phyloP scores from a whole-genome alignment of 805 yeast genomes.

The Soucietia sequanensis region DNA sequence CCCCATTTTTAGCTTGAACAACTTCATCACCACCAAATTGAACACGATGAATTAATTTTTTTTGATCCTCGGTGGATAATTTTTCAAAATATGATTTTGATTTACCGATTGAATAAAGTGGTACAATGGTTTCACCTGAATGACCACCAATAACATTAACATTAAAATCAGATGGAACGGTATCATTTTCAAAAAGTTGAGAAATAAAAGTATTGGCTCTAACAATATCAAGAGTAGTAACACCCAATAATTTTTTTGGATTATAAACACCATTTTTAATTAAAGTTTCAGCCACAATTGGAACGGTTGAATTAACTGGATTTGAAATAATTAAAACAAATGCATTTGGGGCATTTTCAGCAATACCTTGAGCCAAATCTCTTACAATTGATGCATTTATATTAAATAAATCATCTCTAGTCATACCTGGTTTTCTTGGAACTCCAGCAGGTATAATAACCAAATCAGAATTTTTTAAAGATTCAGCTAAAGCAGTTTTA shows the following conservation, averaged over 20 bases:
- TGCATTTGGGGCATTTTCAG: slow-evolving; percentile 69
- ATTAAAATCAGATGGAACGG: slow-evolving; percentile 52
- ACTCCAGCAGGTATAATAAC: slow-evolving; percentile 81
- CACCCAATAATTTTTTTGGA: slow-evolving; percentile 78
- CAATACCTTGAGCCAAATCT: slow-evolving; percentile 72
- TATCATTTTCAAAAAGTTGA: slow-evolving; percentile 44
- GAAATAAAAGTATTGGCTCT: slow-evolving; percentile 82
- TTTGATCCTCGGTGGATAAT: slow-evolving; percentile 59
- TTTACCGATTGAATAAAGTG: slow-evolving; percentile 58
- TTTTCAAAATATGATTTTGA: slow-evolving; percentile 33
- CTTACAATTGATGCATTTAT: slow-evolving; percentile 81
- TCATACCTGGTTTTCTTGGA: slow-evolving; percentile 94
- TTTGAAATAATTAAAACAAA: slow-evolving; percentile 81
- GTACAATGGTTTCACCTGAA: slow-evolving; percentile 93
- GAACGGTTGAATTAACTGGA: slow-evolving; percentile 93
- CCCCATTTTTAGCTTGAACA: slow-evolving; percentile 80
- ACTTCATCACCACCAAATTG: slow-evolving; percentile 94
- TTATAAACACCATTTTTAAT: slow-evolving; percentile 65
- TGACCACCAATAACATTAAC: slow-evolving; percentile 91
- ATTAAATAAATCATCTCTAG: slow-evolving; percentile 84
- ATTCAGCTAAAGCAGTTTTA: slow-evolving; percentile 42
- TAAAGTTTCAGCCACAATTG: slow-evolving; percentile 80
- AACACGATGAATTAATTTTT: slow-evolving; percentile 77
- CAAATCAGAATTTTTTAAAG: slow-evolving; percentile 46
- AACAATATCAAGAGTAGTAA: slow-evolving; percentile 83